Evolutionary conservation across 2,329 filamentous ascomycete species (phyloP).

Genomic region (Pseudocercospora eumusae): DNA sequence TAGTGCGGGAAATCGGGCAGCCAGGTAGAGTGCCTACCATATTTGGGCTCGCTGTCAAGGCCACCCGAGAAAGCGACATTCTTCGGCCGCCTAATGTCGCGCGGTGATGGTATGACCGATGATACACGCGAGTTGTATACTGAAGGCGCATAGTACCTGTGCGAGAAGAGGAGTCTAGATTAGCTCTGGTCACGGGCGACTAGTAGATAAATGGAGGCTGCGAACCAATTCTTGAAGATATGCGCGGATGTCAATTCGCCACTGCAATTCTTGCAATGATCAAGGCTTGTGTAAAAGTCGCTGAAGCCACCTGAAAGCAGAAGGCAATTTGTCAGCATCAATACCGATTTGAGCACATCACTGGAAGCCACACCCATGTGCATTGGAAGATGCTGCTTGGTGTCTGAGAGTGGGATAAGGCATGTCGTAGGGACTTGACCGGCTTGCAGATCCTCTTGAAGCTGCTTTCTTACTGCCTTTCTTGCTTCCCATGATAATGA

Average conservation of each 20-base stretch:
- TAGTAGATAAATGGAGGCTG: not conserved
- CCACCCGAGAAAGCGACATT: constrained; percentile 45
- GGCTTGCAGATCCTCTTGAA: constrained; percentile 43
- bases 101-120: constrained; percentile 34
- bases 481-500: constrained; percentile 44
- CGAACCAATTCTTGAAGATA: constrained; percentile 30
- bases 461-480: constrained; percentile 44
- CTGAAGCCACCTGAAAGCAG: constrained; percentile 50
- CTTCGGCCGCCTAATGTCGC: constrained; percentile 47
- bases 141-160: constrained; percentile 41
- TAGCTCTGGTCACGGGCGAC: not conserved
- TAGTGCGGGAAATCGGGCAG: not conserved
- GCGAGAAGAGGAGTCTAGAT: not conserved
- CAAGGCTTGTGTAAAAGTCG: constrained; percentile 58
- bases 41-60: constrained; percentile 42
- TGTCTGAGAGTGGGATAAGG: constrained; percentile 43
- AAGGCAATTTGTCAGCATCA: constrained; percentile 33
- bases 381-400: constrained; percentile 58
- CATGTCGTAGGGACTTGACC: constrained; percentile 32
- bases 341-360: not conserved
- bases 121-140: constrained; percentile 48
- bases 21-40: constrained; percentile 31
- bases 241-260: constrained; percentile 44
- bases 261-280: constrained; percentile 55
- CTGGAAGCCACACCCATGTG: not conserved